phyloP scores from a whole-genome alignment of 257 asterid genomes.

The Solanum lignicaule region DNA sequence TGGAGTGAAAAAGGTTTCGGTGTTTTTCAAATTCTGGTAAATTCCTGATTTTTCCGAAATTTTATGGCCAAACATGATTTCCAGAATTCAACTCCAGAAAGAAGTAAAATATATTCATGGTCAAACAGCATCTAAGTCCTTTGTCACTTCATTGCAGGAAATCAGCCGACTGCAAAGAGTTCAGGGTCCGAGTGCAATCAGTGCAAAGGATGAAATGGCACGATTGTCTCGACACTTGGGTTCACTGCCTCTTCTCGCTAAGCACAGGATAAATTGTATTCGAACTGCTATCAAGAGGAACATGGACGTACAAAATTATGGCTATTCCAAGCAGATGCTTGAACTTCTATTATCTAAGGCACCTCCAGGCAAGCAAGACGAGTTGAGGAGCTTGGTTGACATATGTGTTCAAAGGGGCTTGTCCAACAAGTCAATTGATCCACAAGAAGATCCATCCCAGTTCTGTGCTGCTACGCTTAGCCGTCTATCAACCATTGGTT shows the following conservation, averaged over 20 bases:
- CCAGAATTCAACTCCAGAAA: not conserved
- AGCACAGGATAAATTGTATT: constrained; percentile 91
- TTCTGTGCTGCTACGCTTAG: constrained; percentile 97
- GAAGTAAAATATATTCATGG: not conserved
- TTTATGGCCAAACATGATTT: not conserved
- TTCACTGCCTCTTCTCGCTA: constrained; percentile 85
- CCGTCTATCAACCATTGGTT: constrained; percentile 90
- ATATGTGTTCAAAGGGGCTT: constrained; percentile 85
- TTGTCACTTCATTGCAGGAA: constrained; percentile 44
- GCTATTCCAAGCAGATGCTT: constrained; percentile 93
- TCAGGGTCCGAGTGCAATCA: constrained; percentile 94
- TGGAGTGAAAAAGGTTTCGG: not conserved
- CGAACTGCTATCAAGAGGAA: constrained; percentile 94
- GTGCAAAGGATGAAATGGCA: constrained; percentile 98
- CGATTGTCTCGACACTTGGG: constrained; percentile 94
- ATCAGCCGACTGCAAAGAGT: constrained; percentile 81
- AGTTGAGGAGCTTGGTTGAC: constrained; percentile 84
- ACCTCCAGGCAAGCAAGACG: constrained; percentile 91
- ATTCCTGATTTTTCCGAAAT: not conserved
- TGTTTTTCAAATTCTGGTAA: not conserved
- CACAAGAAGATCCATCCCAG: constrained; percentile 93
- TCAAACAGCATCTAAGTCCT: not conserved
- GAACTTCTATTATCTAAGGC: constrained; percentile 90
- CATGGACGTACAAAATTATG: constrained; percentile 97
- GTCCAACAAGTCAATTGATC: constrained; percentile 90